A percentile compares a stretch with the other conserved stretches of the same genome.
Evolutionary conservation across 1,284 basidiomycete species (phyloP).

Genomic region (Naganishia albida): DNA sequence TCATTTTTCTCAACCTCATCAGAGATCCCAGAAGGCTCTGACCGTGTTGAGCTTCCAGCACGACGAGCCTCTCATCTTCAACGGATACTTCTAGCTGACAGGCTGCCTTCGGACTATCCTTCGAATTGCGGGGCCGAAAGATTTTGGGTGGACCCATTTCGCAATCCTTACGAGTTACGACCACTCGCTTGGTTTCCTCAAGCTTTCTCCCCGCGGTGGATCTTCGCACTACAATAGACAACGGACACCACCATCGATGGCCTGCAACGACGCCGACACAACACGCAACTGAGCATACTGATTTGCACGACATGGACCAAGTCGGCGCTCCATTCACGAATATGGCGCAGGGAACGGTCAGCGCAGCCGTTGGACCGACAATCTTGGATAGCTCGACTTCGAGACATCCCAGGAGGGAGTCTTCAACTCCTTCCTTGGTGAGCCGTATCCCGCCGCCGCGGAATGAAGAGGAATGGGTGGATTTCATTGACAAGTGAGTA

Average conservation of each 20-base stretch:
- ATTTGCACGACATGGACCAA: not conserved
- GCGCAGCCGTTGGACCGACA: not conserved
- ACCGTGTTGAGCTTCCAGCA: too few species aligned
- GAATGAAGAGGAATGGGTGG: slow-evolving; percentile 27
- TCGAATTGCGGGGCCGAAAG: too few species aligned
- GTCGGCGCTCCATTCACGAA: not conserved
- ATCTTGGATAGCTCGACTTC: not conserved
- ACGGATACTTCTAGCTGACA: too few species aligned
- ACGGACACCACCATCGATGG: not conserved
- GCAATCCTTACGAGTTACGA: too few species aligned
- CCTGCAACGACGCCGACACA: not conserved
- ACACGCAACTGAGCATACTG: not conserved
- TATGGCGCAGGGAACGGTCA: not conserved
- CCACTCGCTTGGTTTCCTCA: too few species aligned
- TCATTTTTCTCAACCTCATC: too few species aligned
- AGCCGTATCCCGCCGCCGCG: slow-evolving; percentile 9
- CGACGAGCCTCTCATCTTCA: too few species aligned
- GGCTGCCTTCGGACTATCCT: too few species aligned
- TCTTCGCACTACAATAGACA: too few species aligned
- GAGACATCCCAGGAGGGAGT: not conserved
- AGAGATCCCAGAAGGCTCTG: too few species aligned
- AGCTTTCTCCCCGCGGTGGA: too few species aligned
- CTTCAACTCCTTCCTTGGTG: slow-evolving; percentile 12
- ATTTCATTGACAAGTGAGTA: slow-evolving; percentile 27
- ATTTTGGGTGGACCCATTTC: too few species aligned